Evolutionary conservation across 2,329 filamentous ascomycete species (phyloP).

Genomic region (Beauveria scarabaeidicola): DNA sequence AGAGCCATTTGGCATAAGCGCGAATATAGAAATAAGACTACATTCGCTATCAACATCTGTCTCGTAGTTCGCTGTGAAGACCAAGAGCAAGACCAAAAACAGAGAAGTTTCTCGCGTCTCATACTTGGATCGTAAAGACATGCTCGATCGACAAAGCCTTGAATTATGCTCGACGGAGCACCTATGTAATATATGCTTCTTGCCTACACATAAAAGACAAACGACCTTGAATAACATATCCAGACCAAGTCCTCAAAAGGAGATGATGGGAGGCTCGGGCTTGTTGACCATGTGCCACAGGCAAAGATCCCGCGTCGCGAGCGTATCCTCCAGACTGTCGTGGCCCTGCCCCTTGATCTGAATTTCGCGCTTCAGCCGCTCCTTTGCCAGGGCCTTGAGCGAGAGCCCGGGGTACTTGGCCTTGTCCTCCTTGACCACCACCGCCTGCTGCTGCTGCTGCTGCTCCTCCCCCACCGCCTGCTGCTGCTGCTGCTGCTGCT

Average conservation of each 20-base stretch:
- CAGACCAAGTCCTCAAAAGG: neutral
- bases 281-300: conserved; percentile 26
- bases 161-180: no score
- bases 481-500: neutral
- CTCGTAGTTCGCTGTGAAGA: no score
- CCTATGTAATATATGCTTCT: no score
- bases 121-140: no score
- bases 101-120: no score
- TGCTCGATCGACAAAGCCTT: no score
- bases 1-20: neutral
- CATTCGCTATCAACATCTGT: neutral
- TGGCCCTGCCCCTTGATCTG: conserved; percentile 28
- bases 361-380: conserved; percentile 31
- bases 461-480: conserved; percentile 1
- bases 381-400: conserved; percentile 30
- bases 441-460: neutral
- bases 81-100: no score
- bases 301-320: conserved; percentile 33
- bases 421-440: conserved; percentile 2
- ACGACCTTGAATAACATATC: no score
- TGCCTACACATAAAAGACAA: no score
- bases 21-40: neutral
- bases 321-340: conserved; percentile 37
- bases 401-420: conserved; percentile 21
- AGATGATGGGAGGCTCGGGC: neutral